phyloP scores from a whole-genome alignment of 2,329 filamentous ascomycete species.

The Talaromyces marneffei region DNA sequence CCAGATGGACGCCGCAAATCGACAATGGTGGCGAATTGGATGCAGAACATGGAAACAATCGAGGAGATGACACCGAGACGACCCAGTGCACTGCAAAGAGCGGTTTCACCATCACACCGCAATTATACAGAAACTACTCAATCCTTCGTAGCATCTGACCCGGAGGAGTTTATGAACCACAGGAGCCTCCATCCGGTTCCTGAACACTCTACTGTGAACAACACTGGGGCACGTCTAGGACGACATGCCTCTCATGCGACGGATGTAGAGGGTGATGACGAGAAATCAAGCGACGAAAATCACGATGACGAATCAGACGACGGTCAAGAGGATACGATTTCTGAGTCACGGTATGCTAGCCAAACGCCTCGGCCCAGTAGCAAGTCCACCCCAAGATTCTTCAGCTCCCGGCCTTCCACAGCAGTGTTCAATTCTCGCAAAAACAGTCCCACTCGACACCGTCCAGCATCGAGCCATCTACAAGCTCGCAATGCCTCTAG shows the following conservation, averaged over 20 bases:
- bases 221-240: slow-evolving; percentile 28
- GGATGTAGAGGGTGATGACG: slow-evolving; percentile 83
- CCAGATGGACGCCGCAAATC: slow-evolving; percentile 65
- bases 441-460: slow-evolving; percentile 32
- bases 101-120: slow-evolving; percentile 38
- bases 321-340: slow-evolving; percentile 17
- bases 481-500: slow-evolving; percentile 73
- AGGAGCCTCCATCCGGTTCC: slow-evolving; percentile 30
- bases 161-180: slow-evolving; percentile 42
- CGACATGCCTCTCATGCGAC: slow-evolving; percentile 56
- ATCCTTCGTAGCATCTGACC: slow-evolving; percentile 52
- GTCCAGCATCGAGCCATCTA: slow-evolving; percentile 36
- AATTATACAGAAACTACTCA: slow-evolving; percentile 48
- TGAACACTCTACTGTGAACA: slow-evolving; percentile 28
- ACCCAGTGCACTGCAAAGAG: slow-evolving; percentile 46
- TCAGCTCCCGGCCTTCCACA: slow-evolving; percentile 37
- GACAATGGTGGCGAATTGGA: slow-evolving; percentile 83
- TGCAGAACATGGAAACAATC: slow-evolving; percentile 60
- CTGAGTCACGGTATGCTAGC: slow-evolving; percentile 17
- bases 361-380: slow-evolving; percentile 17
- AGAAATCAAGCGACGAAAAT: slow-evolving; percentile 74
- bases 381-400: slow-evolving; percentile 29
- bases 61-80: slow-evolving; percentile 56
- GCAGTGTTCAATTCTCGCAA: slow-evolving; percentile 36
- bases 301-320: slow-evolving; percentile 37